Evolutionary conservation across 1,139 yeast genomes (phyloP).

Genomic region (Geotrichum macrosporum): DNA sequence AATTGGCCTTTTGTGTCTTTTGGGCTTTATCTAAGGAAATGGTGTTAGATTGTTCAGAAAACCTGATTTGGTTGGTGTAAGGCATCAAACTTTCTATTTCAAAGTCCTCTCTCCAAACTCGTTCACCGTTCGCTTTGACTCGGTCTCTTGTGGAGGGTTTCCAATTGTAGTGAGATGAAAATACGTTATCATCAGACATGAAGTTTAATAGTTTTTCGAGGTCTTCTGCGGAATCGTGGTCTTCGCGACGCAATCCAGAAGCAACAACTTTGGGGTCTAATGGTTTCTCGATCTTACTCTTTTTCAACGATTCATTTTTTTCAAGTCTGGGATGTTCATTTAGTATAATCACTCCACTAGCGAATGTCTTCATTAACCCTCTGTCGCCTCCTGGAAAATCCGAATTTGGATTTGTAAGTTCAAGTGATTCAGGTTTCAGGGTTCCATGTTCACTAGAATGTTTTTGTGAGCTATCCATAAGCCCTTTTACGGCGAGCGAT

Average conservation of each 20-base stretch:
- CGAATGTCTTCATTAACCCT: no score
- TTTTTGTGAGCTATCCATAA: no score
- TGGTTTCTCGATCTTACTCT: background rate
- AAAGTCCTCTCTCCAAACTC: constrained; percentile 20
- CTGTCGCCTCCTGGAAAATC: no score
- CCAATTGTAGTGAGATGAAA: constrained; percentile 4
- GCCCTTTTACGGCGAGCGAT: no score
- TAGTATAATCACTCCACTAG: no score
- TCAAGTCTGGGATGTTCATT: background rate
- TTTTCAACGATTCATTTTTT: background rate
- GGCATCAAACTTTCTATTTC: constrained; percentile 26
- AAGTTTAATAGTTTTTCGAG: constrained; percentile 25
- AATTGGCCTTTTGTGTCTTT: background rate
- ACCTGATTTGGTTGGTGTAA: constrained; percentile 2
- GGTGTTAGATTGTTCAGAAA: background rate
- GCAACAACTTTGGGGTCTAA: constrained; percentile 19
- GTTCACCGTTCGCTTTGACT: constrained; percentile 14
- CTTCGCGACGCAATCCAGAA: constrained; percentile 2
- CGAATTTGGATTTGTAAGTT: no score
- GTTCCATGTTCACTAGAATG: no score
- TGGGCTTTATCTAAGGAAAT: background rate
- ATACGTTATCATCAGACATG: constrained; percentile 21
- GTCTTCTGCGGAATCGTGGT: constrained; percentile 13
- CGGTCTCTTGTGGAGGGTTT: constrained; percentile 14
- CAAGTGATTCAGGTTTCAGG: no score